Base-by-base conservation (phyloP, 208 protist genomes). In the Acanthamoeba lenticulata region DNA sequence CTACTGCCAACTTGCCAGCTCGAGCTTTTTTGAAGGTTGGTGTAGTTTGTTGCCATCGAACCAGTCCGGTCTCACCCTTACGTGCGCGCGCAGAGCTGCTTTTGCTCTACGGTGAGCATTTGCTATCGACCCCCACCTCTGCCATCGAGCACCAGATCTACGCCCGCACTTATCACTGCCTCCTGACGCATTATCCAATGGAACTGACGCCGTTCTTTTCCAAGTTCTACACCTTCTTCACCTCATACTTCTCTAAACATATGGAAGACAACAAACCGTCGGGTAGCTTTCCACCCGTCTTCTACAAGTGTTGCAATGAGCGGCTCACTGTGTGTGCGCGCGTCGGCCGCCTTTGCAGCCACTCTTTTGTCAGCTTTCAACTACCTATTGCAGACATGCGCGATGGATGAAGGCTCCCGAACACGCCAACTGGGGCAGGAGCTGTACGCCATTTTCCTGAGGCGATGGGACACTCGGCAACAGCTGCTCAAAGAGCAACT, bases 131-230 rank as follows among this genome's bases (percentile, higher is more conserved):
- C 3, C 69, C 69, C 7, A 29, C 69, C 15, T 81, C 69, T 29
- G 40, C 69, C 69, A 81, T 81, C 34, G 69, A 81, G 24, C 69
- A 81, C 24, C 69, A 81, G n/a, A 81, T 89, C 79, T 89, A 89
- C 38, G 79, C 79, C 11, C 42, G 49, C 47, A 89, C 79, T 7
- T 89, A 65, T 34, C 79, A 89, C 45, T 89, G 79, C 45, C 79
- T 89, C 17, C 47, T 89, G n/a, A 65, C 79, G 27, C 79, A 89
- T 24, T 89, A 89, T n/a, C 79, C 79, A 6, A 89, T 62, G 47
- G 79, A 89, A 34, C 27, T 60, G 47, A 34, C 42, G 17, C 34
- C 79, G 13, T 89, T 89, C 29, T 89, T 89, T 34, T 36, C 79
- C 40, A 89, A 52, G 49, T 52, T 89, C n/a, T 42, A 38, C 42